Percentiles rank a stretch among this genome's conserved stretches.
phyloP scores from a whole-genome alignment of 2,329 filamentous ascomycete genomes.

The Curvularia sp. region DNA sequence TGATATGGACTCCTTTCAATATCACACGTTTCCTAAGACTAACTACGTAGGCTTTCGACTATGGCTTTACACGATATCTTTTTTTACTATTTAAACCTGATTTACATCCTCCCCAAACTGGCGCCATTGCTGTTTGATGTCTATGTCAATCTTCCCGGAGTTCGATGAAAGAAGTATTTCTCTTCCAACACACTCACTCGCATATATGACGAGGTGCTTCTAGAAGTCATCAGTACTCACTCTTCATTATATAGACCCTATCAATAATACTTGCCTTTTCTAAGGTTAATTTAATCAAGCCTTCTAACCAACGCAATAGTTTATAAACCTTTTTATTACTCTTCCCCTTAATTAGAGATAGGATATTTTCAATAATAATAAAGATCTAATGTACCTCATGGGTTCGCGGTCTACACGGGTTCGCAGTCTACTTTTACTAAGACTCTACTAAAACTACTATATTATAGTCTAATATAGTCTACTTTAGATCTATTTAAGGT shows the following conservation, averaged over 20 bases:
- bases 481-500: background rate
- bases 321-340: background rate
- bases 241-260: background rate
- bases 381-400: background rate
- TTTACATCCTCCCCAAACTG: background rate
- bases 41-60: too few relatives aligned
- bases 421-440: too few relatives aligned
- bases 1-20: too few relatives aligned
- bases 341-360: background rate
- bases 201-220: background rate
- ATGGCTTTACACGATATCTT: background rate
- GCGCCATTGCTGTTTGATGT: background rate
- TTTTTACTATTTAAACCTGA: background rate
- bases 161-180: background rate
- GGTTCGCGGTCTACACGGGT: too few relatives aligned
- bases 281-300: background rate
- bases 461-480: background rate
- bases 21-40: too few relatives aligned
- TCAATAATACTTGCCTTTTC: background rate
- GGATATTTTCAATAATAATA: constrained; percentile 2
- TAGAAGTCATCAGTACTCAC: background rate
- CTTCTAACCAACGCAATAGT: background rate
- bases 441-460: too few relatives aligned
- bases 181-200: background rate
- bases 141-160: background rate